Conservation (phyloP, 2,329 filamentous ascomycete species). For the Monilinia polystroma region DNA sequence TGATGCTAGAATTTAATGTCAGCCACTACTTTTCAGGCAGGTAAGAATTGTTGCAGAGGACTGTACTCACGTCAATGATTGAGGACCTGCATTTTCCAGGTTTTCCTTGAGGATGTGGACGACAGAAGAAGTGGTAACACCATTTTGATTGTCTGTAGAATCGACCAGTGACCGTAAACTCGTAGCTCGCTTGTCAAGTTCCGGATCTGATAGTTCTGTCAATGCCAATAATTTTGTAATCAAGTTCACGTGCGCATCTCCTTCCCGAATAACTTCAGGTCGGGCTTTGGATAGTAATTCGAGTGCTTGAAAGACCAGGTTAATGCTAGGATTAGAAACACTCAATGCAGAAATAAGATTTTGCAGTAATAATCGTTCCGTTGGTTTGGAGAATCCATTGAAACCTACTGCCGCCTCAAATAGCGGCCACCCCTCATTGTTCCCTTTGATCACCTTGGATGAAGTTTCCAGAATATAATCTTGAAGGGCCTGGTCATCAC, state of each 20-base stretch:
- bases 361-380: constrained; percentile 38
- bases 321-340: constrained; percentile 28
- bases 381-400: constrained; percentile 29
- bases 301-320: constrained; percentile 46
- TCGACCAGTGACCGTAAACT: constrained; percentile 49
- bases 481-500: constrained; percentile 47
- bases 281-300: constrained; percentile 49
- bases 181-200: constrained; percentile 30
- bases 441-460: constrained; percentile 43
- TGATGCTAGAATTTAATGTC: constrained; percentile 44
- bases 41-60: background rate
- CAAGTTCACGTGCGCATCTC: constrained; percentile 50
- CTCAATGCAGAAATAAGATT: constrained; percentile 38
- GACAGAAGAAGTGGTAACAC: constrained; percentile 42
- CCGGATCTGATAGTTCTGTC: constrained; percentile 50
- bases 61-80: constrained; percentile 51
- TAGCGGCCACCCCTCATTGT: constrained; percentile 45
- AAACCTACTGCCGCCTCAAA: constrained; percentile 50
- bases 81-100: constrained; percentile 49
- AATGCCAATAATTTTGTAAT: constrained; percentile 55
- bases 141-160: constrained; percentile 22
- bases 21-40: background rate
- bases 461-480: constrained; percentile 46
- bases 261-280: constrained; percentile 48
- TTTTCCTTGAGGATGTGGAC: constrained; percentile 55